Evolutionary conservation across 2,329 filamentous ascomycete genomes (phyloP), one percentile per base, ranked within the genome.

Genomic region (Penicillium griseofulvum): DNA sequence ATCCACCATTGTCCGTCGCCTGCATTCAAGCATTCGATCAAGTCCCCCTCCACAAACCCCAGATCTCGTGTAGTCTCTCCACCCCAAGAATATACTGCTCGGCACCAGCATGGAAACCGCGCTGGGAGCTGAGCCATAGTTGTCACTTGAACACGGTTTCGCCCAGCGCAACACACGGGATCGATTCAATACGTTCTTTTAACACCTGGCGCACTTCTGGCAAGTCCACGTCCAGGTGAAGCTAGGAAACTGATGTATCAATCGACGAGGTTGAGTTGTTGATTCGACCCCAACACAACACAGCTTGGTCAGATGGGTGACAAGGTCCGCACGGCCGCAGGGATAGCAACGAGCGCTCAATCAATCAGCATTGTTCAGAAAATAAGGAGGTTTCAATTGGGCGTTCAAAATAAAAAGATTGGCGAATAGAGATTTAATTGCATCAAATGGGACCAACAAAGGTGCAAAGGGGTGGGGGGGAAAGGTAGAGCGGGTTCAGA

Each of bases 1-100:
- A 92, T 96, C 94, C 94, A 99, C 94, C 94, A 99, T 44, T 90
- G 92, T 49, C 94, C 94, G 76, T 99, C 94, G 60, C 94, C 94
- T 19, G 94, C 94, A 73, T 99, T 99, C 50, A 99, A 81, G 70
- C 93, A 97, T 83, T 99, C 94, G 72, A 99, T 99, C 63, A 99
- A 77, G 75, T 99, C 94, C 61, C 94, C 94, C 75, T 99, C 94
- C 65, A 99, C 89, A 75, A 99, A 99, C 16, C 94, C 94, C 55
- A 99, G 82, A 71, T 99, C 94, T 73, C 89, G 87, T 79, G 96
- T 96, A 24, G 89, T 93, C 87, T 96, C 91, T 79, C 91, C 91
- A 74, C 91, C 90, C 89, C 90, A 96, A 17, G 91, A 96, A 74
- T 96, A 96, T 41, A 95, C 84, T 37, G 91, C 91, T 74, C 90